Conservation (phyloP, 2,329 filamentous ascomycete species). For the Rugonectria rugulosa region DNA sequence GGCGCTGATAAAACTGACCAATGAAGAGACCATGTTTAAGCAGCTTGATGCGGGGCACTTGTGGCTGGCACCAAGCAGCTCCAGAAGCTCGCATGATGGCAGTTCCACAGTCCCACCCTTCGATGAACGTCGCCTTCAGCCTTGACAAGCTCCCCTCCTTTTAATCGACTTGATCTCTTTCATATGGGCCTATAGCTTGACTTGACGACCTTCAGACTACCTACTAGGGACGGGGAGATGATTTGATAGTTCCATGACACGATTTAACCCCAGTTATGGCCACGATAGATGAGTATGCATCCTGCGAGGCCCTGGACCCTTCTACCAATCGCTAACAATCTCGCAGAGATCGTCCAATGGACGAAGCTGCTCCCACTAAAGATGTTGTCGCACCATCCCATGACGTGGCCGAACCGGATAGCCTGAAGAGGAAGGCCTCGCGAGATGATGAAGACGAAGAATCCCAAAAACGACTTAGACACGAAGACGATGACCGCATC, state of each 20-base stretch:
- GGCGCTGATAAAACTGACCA: slow-evolving; percentile 27
- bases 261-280: slow-evolving; percentile 24
- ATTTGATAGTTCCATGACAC: slow-evolving; percentile 1
- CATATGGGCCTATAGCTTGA: background rate
- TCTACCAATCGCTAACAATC: slow-evolving; percentile 27
- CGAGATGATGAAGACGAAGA: slow-evolving; percentile 26
- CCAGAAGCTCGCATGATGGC: slow-evolving; percentile 17
- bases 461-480: slow-evolving; percentile 39
- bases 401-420: slow-evolving; percentile 16
- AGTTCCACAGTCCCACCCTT: slow-evolving; percentile 32
- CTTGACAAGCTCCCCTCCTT: slow-evolving; percentile 32
- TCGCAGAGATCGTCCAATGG: slow-evolving; percentile 27
- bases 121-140: slow-evolving; percentile 30
- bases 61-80: slow-evolving; percentile 26
- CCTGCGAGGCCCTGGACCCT: background rate
- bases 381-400: slow-evolving; percentile 7
- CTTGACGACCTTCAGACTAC: background rate
- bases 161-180: background rate
- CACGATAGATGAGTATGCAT: slow-evolving; percentile 32
- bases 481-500: slow-evolving; percentile 29
- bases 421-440: slow-evolving; percentile 43
- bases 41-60: slow-evolving; percentile 18
- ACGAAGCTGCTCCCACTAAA: slow-evolving; percentile 17
- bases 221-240: background rate
- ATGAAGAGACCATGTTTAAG: slow-evolving; percentile 21